phyloP scores from a whole-genome alignment of 164 flowering plant genomes.

The Akebia trifoliata region DNA sequence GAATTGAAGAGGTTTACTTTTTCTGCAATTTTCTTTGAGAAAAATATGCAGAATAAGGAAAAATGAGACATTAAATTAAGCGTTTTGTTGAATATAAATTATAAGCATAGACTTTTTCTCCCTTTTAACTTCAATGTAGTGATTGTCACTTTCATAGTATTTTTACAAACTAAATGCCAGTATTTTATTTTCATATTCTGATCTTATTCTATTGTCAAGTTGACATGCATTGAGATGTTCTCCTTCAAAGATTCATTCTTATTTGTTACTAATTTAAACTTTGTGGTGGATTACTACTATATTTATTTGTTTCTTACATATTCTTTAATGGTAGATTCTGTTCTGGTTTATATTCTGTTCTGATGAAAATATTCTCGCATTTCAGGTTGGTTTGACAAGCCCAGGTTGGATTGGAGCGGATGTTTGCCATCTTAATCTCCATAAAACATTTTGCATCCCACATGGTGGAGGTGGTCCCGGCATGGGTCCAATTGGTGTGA shows the following conservation, averaged over 20 bases:
- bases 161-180: too few species aligned
- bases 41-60: too few species aligned
- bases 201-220: not conserved
- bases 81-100: too few species aligned
- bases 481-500: constrained; percentile 99
- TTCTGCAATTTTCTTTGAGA: too few species aligned
- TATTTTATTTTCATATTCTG: not conserved
- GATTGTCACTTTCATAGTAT: too few species aligned
- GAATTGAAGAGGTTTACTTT: too few species aligned
- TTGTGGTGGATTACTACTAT: not conserved
- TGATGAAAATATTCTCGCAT: not conserved
- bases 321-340: not conserved
- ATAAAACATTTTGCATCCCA: constrained; percentile 97
- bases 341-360: not conserved
- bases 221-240: not conserved
- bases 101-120: too few species aligned
- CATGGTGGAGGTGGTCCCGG: constrained; percentile 99
- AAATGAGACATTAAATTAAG: too few species aligned
- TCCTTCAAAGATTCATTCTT: not conserved
- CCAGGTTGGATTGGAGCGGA: constrained; percentile 99
- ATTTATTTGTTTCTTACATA: not conserved
- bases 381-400: constrained; percentile 93
- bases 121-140: too few species aligned
- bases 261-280: not conserved
- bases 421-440: constrained; percentile 99